phyloP scores from a whole-genome alignment of 441 rosid genomes.

The Adansonia grandidieri region DNA sequence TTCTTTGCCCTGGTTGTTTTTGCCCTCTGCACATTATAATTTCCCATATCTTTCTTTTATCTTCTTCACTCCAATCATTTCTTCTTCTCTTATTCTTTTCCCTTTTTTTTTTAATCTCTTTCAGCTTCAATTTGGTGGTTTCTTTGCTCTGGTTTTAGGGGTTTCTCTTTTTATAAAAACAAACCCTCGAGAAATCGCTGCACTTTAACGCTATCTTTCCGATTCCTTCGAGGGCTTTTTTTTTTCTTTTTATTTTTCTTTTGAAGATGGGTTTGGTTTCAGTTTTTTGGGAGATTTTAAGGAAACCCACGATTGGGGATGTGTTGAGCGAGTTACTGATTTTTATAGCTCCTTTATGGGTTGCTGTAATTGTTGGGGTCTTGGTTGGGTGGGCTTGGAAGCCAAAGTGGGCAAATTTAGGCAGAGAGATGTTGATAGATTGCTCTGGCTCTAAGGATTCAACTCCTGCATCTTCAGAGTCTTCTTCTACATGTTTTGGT shows the following conservation, averaged over 20 bases:
- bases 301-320: slow-evolving; percentile 48
- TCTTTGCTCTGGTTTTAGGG: neutral
- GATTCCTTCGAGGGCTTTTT: slow-evolving; percentile 51
- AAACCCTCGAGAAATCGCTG: slow-evolving; percentile 51
- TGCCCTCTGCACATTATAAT: neutral
- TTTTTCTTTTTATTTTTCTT: neutral
- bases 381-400: slow-evolving; percentile 94
- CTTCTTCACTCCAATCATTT: slow-evolving; percentile 16
- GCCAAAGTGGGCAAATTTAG: slow-evolving; percentile 83
- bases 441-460: slow-evolving; percentile 32
- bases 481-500: slow-evolving; percentile 19
- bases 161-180: neutral
- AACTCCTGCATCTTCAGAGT: slow-evolving; percentile 13
- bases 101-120: neutral
- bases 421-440: slow-evolving; percentile 41
- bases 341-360: slow-evolving; percentile 71
- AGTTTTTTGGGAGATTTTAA: slow-evolving; percentile 48
- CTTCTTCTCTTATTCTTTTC: neutral
- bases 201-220: slow-evolving; percentile 43
- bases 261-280: slow-evolving; percentile 53
- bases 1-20: slow-evolving; percentile 9
- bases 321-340: slow-evolving; percentile 49
- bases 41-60: slow-evolving; percentile 22
- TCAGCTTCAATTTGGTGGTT: neutral
- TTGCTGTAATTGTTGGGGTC: slow-evolving; percentile 76